Percentiles rank a stretch among this genome's conserved stretches.
phyloP scores from a whole-genome alignment of 2,329 filamentous ascomycete genomes.

The Claviceps cyperi region DNA sequence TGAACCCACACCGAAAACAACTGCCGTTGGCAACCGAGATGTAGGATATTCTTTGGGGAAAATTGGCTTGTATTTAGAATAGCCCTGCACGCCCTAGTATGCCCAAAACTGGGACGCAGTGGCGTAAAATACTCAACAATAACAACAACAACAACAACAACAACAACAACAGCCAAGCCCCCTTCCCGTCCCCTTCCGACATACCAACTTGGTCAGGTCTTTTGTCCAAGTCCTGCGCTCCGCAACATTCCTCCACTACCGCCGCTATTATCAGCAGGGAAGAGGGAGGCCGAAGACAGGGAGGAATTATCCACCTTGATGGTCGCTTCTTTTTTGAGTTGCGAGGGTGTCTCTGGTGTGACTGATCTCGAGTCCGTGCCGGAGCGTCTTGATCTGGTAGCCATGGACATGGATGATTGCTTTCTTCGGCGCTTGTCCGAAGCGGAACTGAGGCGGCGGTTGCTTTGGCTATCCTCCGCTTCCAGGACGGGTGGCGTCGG shows the following conservation, averaged over 20 bases:
- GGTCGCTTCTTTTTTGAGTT: slow-evolving; percentile 34
- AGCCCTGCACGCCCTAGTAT: no score
- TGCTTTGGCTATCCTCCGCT: slow-evolving; percentile 24
- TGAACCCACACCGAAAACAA: no score
- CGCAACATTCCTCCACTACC: slow-evolving; percentile 11
- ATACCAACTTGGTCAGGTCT: neutral
- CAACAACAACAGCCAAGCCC: no score
- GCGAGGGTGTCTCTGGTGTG: slow-evolving; percentile 40
- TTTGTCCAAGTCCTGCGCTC: slow-evolving; percentile 9
- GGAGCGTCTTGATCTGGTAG: slow-evolving; percentile 26
- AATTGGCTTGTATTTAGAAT: no score
- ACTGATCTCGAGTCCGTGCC: slow-evolving; percentile 35
- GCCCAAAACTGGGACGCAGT: no score
- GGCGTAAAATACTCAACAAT: no score
- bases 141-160: no score
- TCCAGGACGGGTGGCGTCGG: slow-evolving; percentile 32
- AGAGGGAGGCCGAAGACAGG: neutral
- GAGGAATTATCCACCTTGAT: slow-evolving; percentile 8
- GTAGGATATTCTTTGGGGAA: no score
- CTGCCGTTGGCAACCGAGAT: no score
- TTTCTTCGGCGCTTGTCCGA: slow-evolving; percentile 40
- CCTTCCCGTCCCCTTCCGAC: neutral
- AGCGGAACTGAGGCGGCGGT: slow-evolving; percentile 32
- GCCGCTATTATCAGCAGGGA: slow-evolving; percentile 7
- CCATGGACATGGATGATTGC: slow-evolving; percentile 21